These are phyloP conservation scores for Penicillium robsamsonii DNA, from an alignment of 495 filamentous ascomycete species.

Conservation along the genomic window DNA sequence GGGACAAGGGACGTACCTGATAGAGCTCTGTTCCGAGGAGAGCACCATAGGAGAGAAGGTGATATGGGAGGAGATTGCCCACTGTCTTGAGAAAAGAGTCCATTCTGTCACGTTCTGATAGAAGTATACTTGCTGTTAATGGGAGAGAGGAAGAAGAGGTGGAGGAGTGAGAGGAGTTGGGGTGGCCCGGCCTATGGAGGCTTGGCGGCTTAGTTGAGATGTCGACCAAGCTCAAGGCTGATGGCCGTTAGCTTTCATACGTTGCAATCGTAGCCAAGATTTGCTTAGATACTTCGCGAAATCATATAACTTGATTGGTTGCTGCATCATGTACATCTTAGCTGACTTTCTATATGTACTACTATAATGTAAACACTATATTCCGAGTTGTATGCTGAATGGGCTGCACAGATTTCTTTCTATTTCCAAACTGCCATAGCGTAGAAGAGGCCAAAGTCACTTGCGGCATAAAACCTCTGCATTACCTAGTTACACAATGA, in stretches of 20 bases:
- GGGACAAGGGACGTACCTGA: conserved; percentile 29
- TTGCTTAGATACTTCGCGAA: not conserved
- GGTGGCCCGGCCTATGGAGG: not conserved
- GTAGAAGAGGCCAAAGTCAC: not conserved
- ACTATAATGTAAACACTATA: not conserved
- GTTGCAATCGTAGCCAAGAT: not conserved
- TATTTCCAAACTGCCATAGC: not conserved
- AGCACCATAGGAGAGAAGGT: conserved; percentile 52
- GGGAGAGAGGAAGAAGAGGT: not conserved
- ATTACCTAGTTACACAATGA: conserved; percentile 3
- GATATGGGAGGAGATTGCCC: conserved; percentile 37
- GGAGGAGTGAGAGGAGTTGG: not conserved
- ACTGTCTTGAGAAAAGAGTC: conserved; percentile 15
- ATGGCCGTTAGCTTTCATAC: not conserved
- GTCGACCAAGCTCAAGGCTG: not conserved
- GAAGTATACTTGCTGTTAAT: not conserved
- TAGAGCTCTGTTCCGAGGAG: conserved; percentile 53
- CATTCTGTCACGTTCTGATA: conserved; percentile 10
- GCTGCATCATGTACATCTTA: not conserved
- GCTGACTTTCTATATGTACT: not conserved
- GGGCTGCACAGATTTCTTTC: not conserved
- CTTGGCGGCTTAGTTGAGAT: conserved; percentile 6
- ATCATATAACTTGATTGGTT: not conserved
- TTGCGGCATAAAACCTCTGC: not conserved
- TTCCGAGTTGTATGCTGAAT: not conserved